Base-by-base conservation (phyloP, 1,284 basidiomycete species). In the Schizophyllum commune region DNA sequence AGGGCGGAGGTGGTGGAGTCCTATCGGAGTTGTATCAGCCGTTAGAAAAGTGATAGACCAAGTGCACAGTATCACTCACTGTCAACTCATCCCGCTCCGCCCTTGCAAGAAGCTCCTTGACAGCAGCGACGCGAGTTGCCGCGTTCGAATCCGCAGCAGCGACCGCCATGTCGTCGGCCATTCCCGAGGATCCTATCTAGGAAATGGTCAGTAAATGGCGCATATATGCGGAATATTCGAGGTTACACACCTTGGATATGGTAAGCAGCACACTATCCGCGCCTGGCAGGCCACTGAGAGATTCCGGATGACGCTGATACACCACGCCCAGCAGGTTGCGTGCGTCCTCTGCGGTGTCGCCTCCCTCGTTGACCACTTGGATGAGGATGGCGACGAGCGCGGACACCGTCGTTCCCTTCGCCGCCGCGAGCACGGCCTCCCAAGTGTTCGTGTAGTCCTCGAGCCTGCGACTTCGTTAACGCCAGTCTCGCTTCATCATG, bases 91-190 rank as follows among this genome's bases (percentile, higher is more conserved):
- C 8, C 66, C 59, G 0, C 69, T 64, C 7, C 67, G 69, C 3
- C 67, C 67, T 58, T 84, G 65, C 3, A 60, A 83, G 70, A 19
- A 89, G 72, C 58, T 77, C 75, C 32, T 77, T 78, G 5, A 88
- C 80, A 2, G 84, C 85, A 13, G 72, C 71, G 0, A 72, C 69
- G 22, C 89, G 83, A 9, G 81, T 75, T 34, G 75, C 76, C 19
- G 77, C 63, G 65, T 86, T 79, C 39, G 81, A 77, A 65, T 76
- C 81, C 13, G 79, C 73, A 1, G 88, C 83, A 0, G 81, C 82
- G 20, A 89, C 68, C 1, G 85, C 65, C 21, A 87, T 67, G 52
- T 83, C 79, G 57, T 85, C 82, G 1, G 83, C 62, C 9, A 69
- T 69, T 19, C 77, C 77, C 63, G 74, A 75, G 27, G 72, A 64